phyloP scores from a whole-genome alignment of 2,329 filamentous ascomycete species.

The Talaromyces sp. region DNA sequence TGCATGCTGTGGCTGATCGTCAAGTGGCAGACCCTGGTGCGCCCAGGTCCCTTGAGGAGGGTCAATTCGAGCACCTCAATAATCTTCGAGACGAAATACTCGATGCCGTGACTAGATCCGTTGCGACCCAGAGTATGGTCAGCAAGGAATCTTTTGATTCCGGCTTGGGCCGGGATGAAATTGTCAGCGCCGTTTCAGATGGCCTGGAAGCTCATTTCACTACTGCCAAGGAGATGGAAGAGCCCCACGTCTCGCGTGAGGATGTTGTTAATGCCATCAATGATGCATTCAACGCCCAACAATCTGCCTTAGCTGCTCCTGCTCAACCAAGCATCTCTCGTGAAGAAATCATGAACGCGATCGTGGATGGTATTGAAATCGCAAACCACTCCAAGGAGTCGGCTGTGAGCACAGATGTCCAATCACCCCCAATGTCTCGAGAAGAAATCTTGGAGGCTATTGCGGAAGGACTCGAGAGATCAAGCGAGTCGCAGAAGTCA shows the following conservation, averaged over 20 bases:
- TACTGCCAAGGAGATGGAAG: constrained; percentile 59
- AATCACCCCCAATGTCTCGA: constrained; percentile 47
- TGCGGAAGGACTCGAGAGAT: constrained; percentile 54
- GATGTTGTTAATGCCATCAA: constrained; percentile 36
- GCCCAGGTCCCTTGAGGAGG: constrained; percentile 24
- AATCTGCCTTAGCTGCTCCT: constrained; percentile 31
- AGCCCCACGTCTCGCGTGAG: constrained; percentile 31
- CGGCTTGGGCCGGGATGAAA: constrained; percentile 55
- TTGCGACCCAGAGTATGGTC: constrained; percentile 35
- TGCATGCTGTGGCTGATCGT: constrained; percentile 56
- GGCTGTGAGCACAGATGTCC: constrained; percentile 27
- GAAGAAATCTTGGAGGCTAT: constrained; percentile 60
- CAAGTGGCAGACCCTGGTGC: neutral
- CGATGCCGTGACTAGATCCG: constrained; percentile 34
- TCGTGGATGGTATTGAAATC: constrained; percentile 27
- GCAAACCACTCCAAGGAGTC: constrained; percentile 38
- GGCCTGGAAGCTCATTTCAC: constrained; percentile 54
- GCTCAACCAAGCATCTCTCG: constrained; percentile 49
- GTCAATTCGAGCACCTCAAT: constrained; percentile 32
- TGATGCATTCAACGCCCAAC: constrained; percentile 36
- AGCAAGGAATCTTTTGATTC: constrained; percentile 35
- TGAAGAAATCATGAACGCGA: constrained; percentile 38
- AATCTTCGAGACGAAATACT: constrained; percentile 38
- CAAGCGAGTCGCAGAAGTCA: constrained; percentile 38
- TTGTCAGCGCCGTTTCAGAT: constrained; percentile 63